Evolutionary conservation across 208 protist genomes (phyloP).

Genomic region (Leishmania turanica): DNA sequence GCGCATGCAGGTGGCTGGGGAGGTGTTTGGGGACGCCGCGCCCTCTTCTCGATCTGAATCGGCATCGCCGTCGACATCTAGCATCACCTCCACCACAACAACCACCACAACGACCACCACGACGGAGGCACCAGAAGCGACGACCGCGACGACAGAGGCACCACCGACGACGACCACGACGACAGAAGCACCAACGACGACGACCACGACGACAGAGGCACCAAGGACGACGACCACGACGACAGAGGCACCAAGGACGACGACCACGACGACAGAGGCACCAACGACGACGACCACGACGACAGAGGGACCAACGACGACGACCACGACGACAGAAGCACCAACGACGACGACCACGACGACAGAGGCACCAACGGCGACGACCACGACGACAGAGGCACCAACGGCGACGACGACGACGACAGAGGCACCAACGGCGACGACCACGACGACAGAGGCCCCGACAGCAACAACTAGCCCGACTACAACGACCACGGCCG

Average conservation of each 20-base stretch:
- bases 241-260: neutral
- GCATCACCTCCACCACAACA: neutral
- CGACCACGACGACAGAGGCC: neutral
- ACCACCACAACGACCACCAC: neutral
- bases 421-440: neutral
- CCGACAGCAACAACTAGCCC: neutral
- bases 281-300: neutral
- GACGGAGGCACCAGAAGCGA: neutral
- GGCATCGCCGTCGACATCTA: neutral
- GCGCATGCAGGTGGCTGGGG: neutral
- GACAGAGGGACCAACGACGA: neutral
- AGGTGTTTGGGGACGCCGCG: neutral
- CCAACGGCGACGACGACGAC: neutral
- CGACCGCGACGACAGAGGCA: neutral
- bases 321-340: neutral
- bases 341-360: neutral
- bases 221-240: neutral
- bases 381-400: neutral
- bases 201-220: neutral
- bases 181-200: neutral
- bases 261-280: neutral
- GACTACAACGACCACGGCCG: neutral
- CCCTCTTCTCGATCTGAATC: neutral
- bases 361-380: neutral
- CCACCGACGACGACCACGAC: no score